Evolutionary conservation across 805 yeast species (phyloP).

Genomic region (Tetrapisispora arboricola): DNA sequence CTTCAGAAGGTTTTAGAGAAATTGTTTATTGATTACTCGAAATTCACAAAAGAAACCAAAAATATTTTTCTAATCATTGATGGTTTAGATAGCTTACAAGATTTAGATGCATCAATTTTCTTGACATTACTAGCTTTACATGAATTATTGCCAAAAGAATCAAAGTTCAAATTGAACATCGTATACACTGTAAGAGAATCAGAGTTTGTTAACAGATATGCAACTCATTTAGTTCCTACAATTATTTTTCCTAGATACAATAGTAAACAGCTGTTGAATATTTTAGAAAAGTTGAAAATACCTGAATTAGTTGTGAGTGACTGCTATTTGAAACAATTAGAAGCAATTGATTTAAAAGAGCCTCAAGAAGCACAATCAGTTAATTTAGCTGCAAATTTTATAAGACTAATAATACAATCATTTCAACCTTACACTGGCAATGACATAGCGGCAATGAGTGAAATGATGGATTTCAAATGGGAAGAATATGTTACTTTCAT

Average conservation of each 20-base stretch:
- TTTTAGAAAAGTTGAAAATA: constrained; percentile 12
- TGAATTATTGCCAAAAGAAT: constrained; percentile 13
- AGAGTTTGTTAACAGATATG: constrained; percentile 18
- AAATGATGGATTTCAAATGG: constrained; percentile 27
- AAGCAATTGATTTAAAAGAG: constrained; percentile 6
- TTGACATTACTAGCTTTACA: constrained; percentile 20
- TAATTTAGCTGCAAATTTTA: constrained; percentile 16
- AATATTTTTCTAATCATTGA: constrained; percentile 21
- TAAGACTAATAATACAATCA: constrained; percentile 23
- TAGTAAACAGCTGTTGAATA: constrained; percentile 14
- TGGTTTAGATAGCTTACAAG: constrained; percentile 26
- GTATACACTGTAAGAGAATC: constrained; percentile 19
- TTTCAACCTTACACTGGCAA: constrained; percentile 28
- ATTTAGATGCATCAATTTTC: constrained; percentile 23
- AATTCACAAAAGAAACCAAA: constrained; percentile 3
- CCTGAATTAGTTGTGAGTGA: constrained; percentile 11
- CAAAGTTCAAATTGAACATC: constrained; percentile 17
- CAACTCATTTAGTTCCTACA: constrained; percentile 20
- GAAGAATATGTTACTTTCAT: constrained; percentile 13
- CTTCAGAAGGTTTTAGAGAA: constrained; percentile 16
- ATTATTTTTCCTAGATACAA: constrained; percentile 25
- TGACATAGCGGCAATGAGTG: constrained; percentile 18
- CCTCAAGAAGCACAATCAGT: constrained; percentile 9
- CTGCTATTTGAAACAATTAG: constrained; percentile 6
- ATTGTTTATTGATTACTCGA: constrained; percentile 8